Evolutionary conservation across 768 basidiomycete species (phyloP), one percentile per base, ranked within the genome.

Genomic region (Leucosporidium scottii): DNA sequence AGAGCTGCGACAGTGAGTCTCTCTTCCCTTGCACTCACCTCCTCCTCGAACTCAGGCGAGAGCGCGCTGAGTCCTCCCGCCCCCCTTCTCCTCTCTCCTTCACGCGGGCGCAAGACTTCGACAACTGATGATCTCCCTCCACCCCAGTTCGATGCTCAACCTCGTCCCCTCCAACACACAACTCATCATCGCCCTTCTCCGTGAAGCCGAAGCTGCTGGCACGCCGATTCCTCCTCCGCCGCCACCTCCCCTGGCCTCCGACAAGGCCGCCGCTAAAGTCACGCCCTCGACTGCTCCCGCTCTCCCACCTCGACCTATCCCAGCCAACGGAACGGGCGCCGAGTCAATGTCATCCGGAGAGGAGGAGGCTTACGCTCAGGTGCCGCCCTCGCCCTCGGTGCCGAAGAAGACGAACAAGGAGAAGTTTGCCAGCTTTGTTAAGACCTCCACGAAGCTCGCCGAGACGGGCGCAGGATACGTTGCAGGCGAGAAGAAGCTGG

Each of bases 361-460:
- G 12, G 34, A 30, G 25, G 30, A 36, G 31, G 30, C 21, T 18
- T 25, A 21, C 31, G 56, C 25, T 7, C 56, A 23, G 8, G 20
- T 8, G 25, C 36, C 39, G 34, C 15, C 44, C n/a, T 23, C 36
- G n/a, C 12, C 59, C 17, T 17, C n/a, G 21, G 17, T 15, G 28
- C 8, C 23, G 8, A 48, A 60, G 25, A 48, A 9, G 59, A 28
- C 6, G 3, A 34, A 23, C 15, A 60, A 60, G 47, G 25, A n/a
- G 25, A 60, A 60, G 59, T 23, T 60, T 27, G 59, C 59, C 18
- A n/a, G 4, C n/a, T 30, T 60, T 13, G 59, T 60, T 15, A 47
- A 31, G 59, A 21, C 25, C n/a, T 34, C 59, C 17, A 47, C 59
- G 4, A 28, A 27, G 44, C 15, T 60, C 3, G 39, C 59, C 12